Base-by-base conservation (phyloP, 164 flowering plant species). In the Piper longum region DNA sequence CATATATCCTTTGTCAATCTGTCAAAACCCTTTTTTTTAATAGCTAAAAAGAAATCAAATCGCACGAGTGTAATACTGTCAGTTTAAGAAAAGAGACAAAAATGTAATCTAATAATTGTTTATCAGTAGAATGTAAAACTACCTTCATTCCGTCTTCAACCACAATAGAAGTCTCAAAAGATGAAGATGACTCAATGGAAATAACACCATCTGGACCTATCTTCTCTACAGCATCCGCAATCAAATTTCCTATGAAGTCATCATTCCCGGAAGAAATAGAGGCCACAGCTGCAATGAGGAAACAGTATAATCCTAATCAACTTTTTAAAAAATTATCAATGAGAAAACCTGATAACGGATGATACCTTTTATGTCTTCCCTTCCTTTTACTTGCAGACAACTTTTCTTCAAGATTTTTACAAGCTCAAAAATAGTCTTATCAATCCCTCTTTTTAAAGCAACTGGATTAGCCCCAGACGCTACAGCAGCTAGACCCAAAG, bases 131-230 rank as follows among this genome's bases (percentile, higher is more conserved):
- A 14, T 62, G 7, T 13, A 64, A 41, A 45, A 66, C 55, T 66
- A 87, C 97, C 92, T 88, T 90, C 89, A 90, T 81, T 77, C 97
- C 97, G 77, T 89, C 95, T 78, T 87, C 96, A 68, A 87, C 73
- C 55, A 77, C 71, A 36, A 90, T 67, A 66, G 70, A 81, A 45
- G 96, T 93, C 71, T 93, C 92, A 72, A 76, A 80, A 18, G 91
- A 69, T 44, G 86, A 71, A 64, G 97, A 90, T 63, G 88, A 82
- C 74, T 86, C 92, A 58, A 93, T 70, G 43, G 80, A 76, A 70
- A 93, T 86, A 40, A 93, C 78, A 26, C 98, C 98, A 83, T 93
- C 92, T 65, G 78, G 75, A 45, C 98, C 98, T 71, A 88, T 86
- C 85, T 77, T 84, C 5, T 74, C 83, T 45, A 93, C 75, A 41